Evolutionary conservation across 352 stramenopile species (phyloP).

Genomic region (Globisporangium spiculum): DNA sequence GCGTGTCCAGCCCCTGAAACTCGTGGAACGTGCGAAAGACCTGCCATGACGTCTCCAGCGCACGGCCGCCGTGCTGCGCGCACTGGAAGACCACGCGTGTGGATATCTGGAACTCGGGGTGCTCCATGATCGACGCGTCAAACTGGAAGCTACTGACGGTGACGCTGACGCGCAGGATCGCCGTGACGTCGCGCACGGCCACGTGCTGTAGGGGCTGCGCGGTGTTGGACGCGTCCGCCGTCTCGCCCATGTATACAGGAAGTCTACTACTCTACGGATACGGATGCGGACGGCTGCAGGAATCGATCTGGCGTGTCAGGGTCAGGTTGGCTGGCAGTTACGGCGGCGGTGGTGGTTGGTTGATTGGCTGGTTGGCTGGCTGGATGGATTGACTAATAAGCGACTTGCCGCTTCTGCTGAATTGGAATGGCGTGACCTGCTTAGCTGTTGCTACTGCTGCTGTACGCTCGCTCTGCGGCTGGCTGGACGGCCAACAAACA

Average conservation of each 20-base stretch:
- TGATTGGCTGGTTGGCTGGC: neutral
- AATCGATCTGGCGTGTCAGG: neutral
- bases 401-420: neutral
- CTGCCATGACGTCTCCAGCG: conserved; percentile 56
- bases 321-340: neutral
- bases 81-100: conserved; percentile 68
- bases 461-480: neutral
- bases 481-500: neutral
- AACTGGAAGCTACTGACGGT: conserved; percentile 63
- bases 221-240: neutral
- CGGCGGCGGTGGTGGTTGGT: too few relatives aligned
- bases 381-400: neutral
- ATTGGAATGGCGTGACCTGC: neutral
- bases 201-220: conserved; percentile 17
- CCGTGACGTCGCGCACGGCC: conserved; percentile 57
- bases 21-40: conserved; percentile 71
- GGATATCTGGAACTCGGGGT: conserved; percentile 69
- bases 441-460: neutral
- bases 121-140: conserved; percentile 73
- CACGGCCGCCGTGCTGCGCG: conserved; percentile 44
- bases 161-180: conserved; percentile 57
- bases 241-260: neutral
- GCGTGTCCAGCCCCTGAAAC: conserved; percentile 68
- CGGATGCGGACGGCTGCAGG: neutral
- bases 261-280: neutral